Evolutionary conservation across 768 basidiomycete genomes (phyloP).

Genomic region (Epithele typhae): DNA sequence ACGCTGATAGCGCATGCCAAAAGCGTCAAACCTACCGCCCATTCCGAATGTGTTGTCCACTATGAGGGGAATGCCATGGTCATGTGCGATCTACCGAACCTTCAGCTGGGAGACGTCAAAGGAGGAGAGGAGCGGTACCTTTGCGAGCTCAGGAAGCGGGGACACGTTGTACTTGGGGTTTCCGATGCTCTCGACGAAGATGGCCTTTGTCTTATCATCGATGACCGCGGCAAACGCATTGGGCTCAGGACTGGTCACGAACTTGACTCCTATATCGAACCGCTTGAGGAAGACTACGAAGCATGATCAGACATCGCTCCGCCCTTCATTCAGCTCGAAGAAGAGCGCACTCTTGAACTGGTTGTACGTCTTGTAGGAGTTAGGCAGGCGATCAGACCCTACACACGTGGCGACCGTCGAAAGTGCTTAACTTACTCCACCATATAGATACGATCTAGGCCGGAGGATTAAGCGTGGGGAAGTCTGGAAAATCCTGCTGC

Average conservation of each 20-base stretch:
- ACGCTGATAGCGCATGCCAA: background rate
- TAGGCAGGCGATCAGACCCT: too few relatives aligned
- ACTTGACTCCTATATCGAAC: slow-evolving; percentile 62
- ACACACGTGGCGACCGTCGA: background rate
- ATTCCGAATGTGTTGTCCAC: slow-evolving; percentile 81
- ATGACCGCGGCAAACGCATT: slow-evolving; percentile 62
- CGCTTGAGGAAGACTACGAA: slow-evolving; percentile 60
- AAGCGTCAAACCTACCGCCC: slow-evolving; percentile 36
- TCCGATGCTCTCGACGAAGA: slow-evolving; percentile 75
- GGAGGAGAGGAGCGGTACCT: slow-evolving; percentile 35
- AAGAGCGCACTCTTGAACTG: slow-evolving; percentile 55
- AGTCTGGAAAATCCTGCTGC: too few relatives aligned
- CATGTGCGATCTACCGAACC: slow-evolving; percentile 56
- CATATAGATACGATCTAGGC: slow-evolving; percentile 59
- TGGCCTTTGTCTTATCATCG: slow-evolving; percentile 72
- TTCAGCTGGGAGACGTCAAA: background rate
- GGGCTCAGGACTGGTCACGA: slow-evolving; percentile 52
- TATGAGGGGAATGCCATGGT: slow-evolving; percentile 67
- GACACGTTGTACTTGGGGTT: slow-evolving; percentile 71
- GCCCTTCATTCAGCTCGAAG: background rate
- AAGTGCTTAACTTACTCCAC: slow-evolving; percentile 44
- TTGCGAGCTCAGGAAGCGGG: slow-evolving; percentile 65
- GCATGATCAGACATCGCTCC: background rate
- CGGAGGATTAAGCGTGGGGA: background rate
- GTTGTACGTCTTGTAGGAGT: slow-evolving; percentile 48